Percentiles rank a stretch among this genome's conserved stretches.
Conservation (phyloP, 2,329 filamentous ascomycete genomes). For the Drechslerella dactyloides region DNA sequence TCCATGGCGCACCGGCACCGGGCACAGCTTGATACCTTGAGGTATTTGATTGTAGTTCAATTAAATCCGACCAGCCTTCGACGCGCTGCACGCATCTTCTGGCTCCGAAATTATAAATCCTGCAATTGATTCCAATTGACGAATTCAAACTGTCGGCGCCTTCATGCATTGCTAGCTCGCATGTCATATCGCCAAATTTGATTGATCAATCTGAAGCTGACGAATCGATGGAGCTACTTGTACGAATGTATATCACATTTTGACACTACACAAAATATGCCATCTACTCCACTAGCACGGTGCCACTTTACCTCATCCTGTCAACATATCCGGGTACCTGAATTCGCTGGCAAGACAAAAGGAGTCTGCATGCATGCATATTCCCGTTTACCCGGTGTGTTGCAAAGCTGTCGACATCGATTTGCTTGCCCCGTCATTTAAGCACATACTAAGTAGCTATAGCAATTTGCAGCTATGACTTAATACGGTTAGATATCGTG, state of each 20-base stretch:
- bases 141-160: too few species aligned
- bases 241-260: too few species aligned
- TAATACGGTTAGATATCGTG: background rate
- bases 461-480: constrained; percentile 6
- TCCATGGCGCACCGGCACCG: constrained; percentile 1
- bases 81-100: too few species aligned
- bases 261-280: background rate
- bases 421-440: constrained; percentile 1
- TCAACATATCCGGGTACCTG: constrained; percentile 20
- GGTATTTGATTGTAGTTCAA: constrained; percentile 34
- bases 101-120: too few species aligned
- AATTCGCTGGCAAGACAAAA: constrained; percentile 8
- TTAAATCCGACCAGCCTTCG: too few species aligned
- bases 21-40: constrained; percentile 30
- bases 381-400: constrained; percentile 48
- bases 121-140: too few species aligned
- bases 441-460: constrained; percentile 5
- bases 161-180: too few species aligned
- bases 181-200: too few species aligned
- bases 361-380: constrained; percentile 14
- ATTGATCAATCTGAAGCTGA: too few species aligned
- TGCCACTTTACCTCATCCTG: background rate
- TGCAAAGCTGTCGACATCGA: constrained; percentile 13
- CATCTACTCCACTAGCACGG: background rate
- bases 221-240: too few species aligned